Conservation (phyloP, 169 alveolate genomes). For the Ichthyophthirius multifiliis region DNA sequence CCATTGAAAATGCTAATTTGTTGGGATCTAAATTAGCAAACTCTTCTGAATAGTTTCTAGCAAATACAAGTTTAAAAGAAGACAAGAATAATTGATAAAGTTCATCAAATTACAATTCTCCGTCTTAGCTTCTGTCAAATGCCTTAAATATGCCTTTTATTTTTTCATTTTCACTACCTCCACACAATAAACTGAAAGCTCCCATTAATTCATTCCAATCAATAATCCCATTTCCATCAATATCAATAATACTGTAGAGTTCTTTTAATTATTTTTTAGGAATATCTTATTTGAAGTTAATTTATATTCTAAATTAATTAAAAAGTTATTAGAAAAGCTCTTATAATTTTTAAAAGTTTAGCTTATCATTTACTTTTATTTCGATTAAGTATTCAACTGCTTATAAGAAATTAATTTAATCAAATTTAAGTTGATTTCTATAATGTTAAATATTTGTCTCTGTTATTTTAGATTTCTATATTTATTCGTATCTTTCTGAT, state of each 20-base stretch:
- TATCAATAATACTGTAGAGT: neutral
- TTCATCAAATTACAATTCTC: neutral
- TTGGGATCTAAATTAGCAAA: neutral
- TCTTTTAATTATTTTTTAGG: neutral
- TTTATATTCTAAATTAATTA: neutral
- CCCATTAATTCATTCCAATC: constrained; percentile 8
- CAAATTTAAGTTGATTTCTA: neutral
- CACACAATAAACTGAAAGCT: constrained; percentile 5
- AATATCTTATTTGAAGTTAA: neutral
- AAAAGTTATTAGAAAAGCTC: neutral
- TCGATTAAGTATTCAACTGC: neutral
- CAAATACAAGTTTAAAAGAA: neutral
- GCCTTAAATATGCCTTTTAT: neutral
- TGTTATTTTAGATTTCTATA: neutral
- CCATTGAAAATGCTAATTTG: constrained; percentile 5
- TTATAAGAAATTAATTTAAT: neutral
- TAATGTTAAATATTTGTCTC: neutral
- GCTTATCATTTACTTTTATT: neutral
- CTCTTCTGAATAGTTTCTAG: neutral
- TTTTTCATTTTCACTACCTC: neutral
- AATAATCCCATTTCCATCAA: neutral
- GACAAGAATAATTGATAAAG: neutral
- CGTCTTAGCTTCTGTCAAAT: neutral
- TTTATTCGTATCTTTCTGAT: neutral
- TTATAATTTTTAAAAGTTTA: neutral